Base-by-base conservation (phyloP, 305 asterid species). In the Fraxinus albicans region DNA sequence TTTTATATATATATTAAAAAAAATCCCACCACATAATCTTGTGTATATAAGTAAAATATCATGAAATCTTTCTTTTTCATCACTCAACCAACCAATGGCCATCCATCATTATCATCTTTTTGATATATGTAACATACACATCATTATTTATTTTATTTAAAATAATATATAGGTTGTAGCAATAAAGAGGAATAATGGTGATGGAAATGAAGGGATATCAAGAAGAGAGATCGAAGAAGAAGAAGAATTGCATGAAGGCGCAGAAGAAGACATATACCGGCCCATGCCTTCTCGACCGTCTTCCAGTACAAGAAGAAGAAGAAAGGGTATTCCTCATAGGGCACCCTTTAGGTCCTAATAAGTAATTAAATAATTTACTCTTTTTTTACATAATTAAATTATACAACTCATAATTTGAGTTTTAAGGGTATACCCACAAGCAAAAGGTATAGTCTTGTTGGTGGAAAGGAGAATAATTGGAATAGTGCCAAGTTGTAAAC, bases 271-370 rank as follows among this genome's bases (percentile, higher is more conserved):
- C 94, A 93, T 93, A 83, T 91, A 85, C 91, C 97, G 96, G 90
- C 88, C 95, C 92, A 96, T 98, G 83, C 98, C 98, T 72, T 91
- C 97, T 75, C 90, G 93, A 19, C 97, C 97, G 35, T 87, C 93
- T 88, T 89, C 97, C 17, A 88, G 15, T 85, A 84, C 94, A 90
- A 93, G 98, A 87, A 94, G 99, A 91, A 93, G 99, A 91, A 93
- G 99, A 90, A 96, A 96, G 81, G 99, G 99, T 79, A 90, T 94
- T 84, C 99, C 99, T 74, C 98, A 87, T 84, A 91, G 99, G 87
- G 98, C 99, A 34, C 99, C 99, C 73, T 92, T 96, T 86, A 89
- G 92, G 77, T 92, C 98, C 79, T 92, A 87, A 93, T 44, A 12
- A 47, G 31, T 82, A 31, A 84, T 60, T 69, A 25, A 25, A 23